Conservation (phyloP, 2,329 filamentous ascomycete genomes). For the Neonectria punicea region DNA sequence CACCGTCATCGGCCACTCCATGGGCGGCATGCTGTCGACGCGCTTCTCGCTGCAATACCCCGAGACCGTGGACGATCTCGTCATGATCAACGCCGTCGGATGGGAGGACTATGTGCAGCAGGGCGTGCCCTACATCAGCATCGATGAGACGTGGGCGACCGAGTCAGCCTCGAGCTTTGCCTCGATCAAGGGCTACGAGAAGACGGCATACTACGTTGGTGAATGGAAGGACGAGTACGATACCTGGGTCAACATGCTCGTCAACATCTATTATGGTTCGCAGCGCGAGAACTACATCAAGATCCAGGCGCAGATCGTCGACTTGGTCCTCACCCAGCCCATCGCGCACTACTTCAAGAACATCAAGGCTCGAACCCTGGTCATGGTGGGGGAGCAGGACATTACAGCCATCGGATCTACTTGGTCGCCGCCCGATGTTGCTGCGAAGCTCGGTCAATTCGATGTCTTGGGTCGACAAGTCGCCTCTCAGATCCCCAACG, state of each 20-base stretch:
- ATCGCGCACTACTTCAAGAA: conserved; percentile 61
- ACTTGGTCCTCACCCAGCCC: conserved; percentile 65
- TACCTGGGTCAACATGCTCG: conserved; percentile 65
- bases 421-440: conserved; percentile 58
- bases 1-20: conserved; percentile 64
- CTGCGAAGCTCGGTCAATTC: conserved; percentile 59
- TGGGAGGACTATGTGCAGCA: conserved; percentile 64
- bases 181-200: conserved; percentile 58
- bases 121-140: conserved; percentile 58
- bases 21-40: conserved; percentile 64
- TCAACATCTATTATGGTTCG: conserved; percentile 60
- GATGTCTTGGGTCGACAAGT: conserved; percentile 59
- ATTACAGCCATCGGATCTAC: conserved; percentile 65
- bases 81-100: conserved; percentile 63
- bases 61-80: conserved; percentile 52
- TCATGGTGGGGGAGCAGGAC: conserved; percentile 63
- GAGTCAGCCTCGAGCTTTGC: conserved; percentile 55
- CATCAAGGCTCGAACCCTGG: conserved; percentile 56
- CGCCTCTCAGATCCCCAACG: conserved; percentile 55
- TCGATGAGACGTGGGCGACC: conserved; percentile 52
- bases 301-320: conserved; percentile 62
- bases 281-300: conserved; percentile 55
- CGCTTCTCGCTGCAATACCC: conserved; percentile 64
- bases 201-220: conserved; percentile 59
- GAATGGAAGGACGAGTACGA: conserved; percentile 62